Evolutionary conservation across 1,284 basidiomycete species (phyloP), one percentile per base, ranked within the genome.

Genomic region (Cerioporus squamosus): DNA sequence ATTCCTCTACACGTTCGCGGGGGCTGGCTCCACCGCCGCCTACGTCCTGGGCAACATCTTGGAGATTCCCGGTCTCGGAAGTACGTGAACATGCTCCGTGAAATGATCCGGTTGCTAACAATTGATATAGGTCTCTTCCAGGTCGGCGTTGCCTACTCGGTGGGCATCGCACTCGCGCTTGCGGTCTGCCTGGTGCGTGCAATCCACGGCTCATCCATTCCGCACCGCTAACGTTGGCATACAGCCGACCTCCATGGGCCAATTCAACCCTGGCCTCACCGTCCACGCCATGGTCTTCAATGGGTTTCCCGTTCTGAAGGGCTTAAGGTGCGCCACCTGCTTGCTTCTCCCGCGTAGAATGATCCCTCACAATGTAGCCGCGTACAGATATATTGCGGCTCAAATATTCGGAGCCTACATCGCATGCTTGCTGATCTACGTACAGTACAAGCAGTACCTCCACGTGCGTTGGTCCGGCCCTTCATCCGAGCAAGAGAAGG

Each of bases 361-460:
- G 9, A 10, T 3, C 38, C 4, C 29, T 33, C 38, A n/a, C 14
- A 15, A 12, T 29, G 33, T 56, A 48, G 20, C 15, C 53, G 22
- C 40, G 24, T 36, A 24, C 55, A 87, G 87, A 69, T 89, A 87
- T 64, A 84, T 90, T 53, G 55, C 82, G 12, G 81, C 85, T 1
- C 88, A 90, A 66, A 79, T 87, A 55, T 59, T 88, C 5, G 88
- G 87, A 15, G 81, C 80, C 18, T 90, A 84, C 65, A 69, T 90
- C 61, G 87, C 85, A 0, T 82, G 81, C 56, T 69, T 85, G 24
- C 60, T 87, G 29, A 68, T 86, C 42, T 88, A 90, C 67, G 77
- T 78, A 4, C 86, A 90, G 68, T 90, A 84, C 78, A 79, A 81
- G 59, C 75, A 79, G 38, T 60, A 83, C 36, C 76, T 90, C 39